Evolutionary conservation across 2,329 filamentous ascomycete species (phyloP).

Genomic region (Furcasterigmium sp.): DNA sequence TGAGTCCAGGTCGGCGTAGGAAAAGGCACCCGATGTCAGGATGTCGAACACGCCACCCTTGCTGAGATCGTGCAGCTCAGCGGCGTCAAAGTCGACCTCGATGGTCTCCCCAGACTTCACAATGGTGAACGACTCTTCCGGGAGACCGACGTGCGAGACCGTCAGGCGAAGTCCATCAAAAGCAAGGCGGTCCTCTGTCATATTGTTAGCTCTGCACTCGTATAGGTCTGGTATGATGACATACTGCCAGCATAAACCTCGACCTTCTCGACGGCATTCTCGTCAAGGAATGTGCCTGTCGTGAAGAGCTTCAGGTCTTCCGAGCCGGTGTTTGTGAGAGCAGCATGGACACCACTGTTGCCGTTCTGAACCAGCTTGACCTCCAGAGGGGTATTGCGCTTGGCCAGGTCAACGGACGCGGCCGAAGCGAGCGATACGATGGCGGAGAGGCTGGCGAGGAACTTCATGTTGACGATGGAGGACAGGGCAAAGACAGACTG

Average conservation of each 20-base stretch:
- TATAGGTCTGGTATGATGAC: slow-evolving; percentile 5
- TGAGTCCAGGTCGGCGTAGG: slow-evolving; percentile 41
- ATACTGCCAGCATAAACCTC: slow-evolving; percentile 35
- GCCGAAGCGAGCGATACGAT: slow-evolving; percentile 28
- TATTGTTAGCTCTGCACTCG: slow-evolving; percentile 3
- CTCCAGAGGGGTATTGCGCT: slow-evolving; percentile 29
- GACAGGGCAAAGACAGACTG: neutral
- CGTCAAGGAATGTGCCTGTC: slow-evolving; percentile 42
- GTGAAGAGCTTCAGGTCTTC: slow-evolving; percentile 39
- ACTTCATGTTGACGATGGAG: slow-evolving; percentile 27
- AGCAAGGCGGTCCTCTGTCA: slow-evolving; percentile 2
- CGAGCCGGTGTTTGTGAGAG: slow-evolving; percentile 40
- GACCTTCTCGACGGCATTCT: slow-evolving; percentile 42
- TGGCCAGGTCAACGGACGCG: slow-evolving; percentile 19
- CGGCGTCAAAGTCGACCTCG: slow-evolving; percentile 43
- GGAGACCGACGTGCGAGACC: slow-evolving; percentile 33
- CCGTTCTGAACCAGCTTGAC: slow-evolving; percentile 32
- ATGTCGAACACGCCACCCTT: slow-evolving; percentile 46
- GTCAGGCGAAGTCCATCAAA: slow-evolving; percentile 47
- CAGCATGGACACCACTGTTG: slow-evolving; percentile 41
- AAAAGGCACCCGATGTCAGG: slow-evolving; percentile 45
- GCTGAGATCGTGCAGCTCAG: slow-evolving; percentile 42
- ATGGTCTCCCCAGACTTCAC: slow-evolving; percentile 39
- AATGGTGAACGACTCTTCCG: slow-evolving; percentile 37
- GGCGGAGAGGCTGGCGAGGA: slow-evolving; percentile 24